phyloP scores from a whole-genome alignment of 768 basidiomycete genomes.

The Suillus subalutaceus region DNA sequence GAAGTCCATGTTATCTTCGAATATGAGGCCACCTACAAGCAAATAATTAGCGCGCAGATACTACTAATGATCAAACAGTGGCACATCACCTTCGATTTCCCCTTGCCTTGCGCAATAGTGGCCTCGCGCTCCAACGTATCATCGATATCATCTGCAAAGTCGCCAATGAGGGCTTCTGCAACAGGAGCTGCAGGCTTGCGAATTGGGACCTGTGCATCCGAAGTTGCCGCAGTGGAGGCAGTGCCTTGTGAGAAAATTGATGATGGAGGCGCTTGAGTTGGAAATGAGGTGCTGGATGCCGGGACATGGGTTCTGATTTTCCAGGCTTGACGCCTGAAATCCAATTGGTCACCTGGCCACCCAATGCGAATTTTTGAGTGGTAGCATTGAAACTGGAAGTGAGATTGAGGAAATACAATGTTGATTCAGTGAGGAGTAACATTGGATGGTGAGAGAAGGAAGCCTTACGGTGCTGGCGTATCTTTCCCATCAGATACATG shows the following conservation, averaged over 20 bases:
- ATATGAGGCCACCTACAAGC: too few relatives aligned
- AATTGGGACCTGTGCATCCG: neutral
- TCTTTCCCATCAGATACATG: too few relatives aligned
- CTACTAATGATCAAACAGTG: neutral
- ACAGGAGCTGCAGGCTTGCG: too few relatives aligned
- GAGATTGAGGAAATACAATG: conserved; percentile 11
- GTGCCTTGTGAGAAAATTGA: neutral
- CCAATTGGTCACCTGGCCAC: neutral
- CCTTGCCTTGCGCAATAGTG: neutral
- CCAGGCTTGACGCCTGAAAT: neutral
- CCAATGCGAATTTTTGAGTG: neutral
- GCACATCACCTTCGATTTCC: neutral
- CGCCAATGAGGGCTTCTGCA: too few relatives aligned
- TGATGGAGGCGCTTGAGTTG: neutral
- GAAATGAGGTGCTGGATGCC: neutral
- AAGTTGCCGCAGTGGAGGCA: neutral
- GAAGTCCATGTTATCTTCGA: too few relatives aligned
- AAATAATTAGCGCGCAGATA: too few relatives aligned
- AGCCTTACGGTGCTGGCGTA: too few relatives aligned
- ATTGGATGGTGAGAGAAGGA: neutral
- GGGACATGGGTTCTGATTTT: neutral
- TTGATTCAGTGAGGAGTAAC: conserved; percentile 11
- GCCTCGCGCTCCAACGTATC: neutral
- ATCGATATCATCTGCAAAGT: neutral
- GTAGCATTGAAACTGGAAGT: neutral